Conservation (phyloP, 2,329 filamentous ascomycete species). For the Magnaporthiopsis rhizophila region DNA sequence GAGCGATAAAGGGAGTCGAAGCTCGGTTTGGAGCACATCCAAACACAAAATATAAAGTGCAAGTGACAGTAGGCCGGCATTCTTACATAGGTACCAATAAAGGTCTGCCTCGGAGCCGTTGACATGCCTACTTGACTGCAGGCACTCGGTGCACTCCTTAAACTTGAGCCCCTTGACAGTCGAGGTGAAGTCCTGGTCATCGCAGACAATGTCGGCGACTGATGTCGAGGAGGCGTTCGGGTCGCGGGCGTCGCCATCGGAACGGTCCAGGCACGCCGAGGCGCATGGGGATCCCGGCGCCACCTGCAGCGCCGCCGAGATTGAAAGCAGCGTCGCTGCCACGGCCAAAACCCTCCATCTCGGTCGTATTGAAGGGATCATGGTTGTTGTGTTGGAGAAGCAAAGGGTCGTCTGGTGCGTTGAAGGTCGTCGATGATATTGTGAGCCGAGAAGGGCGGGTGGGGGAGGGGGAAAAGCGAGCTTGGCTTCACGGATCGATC, state of each 20-base stretch:
- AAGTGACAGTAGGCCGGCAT: neutral
- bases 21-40: too few species aligned
- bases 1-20: too few species aligned
- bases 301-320: slow-evolving; percentile 30
- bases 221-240: slow-evolving; percentile 32
- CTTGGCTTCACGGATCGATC: neutral
- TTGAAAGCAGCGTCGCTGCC: slow-evolving; percentile 10
- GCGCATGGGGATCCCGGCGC: slow-evolving; percentile 44
- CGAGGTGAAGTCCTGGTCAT: slow-evolving; percentile 30
- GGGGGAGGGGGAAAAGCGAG: neutral
- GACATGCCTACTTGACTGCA: slow-evolving; percentile 35
- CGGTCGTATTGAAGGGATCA: slow-evolving; percentile 5
- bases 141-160: slow-evolving; percentile 36
- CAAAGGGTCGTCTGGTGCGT: too few species aligned
- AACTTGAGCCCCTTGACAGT: slow-evolving; percentile 34
- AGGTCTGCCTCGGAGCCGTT: slow-evolving; percentile 32
- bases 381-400: neutral
- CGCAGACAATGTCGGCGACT: slow-evolving; percentile 38
- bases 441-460: neutral
- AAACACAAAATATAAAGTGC: neutral
- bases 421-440: neutral
- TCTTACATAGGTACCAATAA: slow-evolving; percentile 40
- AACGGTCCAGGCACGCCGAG: slow-evolving; percentile 34
- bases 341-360: slow-evolving; percentile 12
- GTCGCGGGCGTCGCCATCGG: slow-evolving; percentile 23